Base-by-base conservation (phyloP, 495 filamentous ascomycete species). In the Sphaerosporella brunnea region DNA sequence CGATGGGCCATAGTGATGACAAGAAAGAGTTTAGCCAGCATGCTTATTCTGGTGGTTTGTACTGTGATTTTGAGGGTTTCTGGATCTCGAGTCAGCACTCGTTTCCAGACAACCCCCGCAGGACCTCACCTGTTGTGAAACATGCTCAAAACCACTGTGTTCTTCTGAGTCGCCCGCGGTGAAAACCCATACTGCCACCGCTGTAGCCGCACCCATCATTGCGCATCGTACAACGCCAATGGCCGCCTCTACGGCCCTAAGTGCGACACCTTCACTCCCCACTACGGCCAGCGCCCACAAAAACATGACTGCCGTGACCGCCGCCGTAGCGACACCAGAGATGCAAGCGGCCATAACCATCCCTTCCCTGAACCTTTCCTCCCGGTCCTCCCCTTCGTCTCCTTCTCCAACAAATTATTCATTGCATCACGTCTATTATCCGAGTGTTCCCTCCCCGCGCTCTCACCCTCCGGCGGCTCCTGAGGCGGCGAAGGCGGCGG, bases 11-110 rank as follows among this genome's bases (percentile, higher is more conserved):
- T 19, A 82, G 62, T 0, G 75, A 71, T 1, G 68, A 62, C 11
- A 82, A 57, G 9, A 82, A 45, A 11, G 69, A 72, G 56, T 81
- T 82, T 16, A 82, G 64, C 78, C 78, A 82, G 15, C 74, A 68
- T 0, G 69, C 70, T 2, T 75, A 75, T 61, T 80, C 78, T 0
- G 74, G 69, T 0, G 70, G 62, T 42, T 69, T 46, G 25, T 46
- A 19, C 23, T 46, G 25, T 34, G 7, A 3, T 7, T 16, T 39
- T 39, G 39, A 5, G 10, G 10, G 39, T 43, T 28, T 43, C 24
- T 43, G 10, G 36, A 7, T 32, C 28, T 13, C 28, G 7, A 5
- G 28, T 32, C 28, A 32, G 28, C 13, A 13, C n/a, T n/a, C n/a
- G n/a, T n/a, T n/a, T n/a, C n/a, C n/a, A n/a, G n/a, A n/a, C n/a